Base-by-base conservation (phyloP, 2,329 filamentous ascomycete species). In the Fusarium sp. region DNA sequence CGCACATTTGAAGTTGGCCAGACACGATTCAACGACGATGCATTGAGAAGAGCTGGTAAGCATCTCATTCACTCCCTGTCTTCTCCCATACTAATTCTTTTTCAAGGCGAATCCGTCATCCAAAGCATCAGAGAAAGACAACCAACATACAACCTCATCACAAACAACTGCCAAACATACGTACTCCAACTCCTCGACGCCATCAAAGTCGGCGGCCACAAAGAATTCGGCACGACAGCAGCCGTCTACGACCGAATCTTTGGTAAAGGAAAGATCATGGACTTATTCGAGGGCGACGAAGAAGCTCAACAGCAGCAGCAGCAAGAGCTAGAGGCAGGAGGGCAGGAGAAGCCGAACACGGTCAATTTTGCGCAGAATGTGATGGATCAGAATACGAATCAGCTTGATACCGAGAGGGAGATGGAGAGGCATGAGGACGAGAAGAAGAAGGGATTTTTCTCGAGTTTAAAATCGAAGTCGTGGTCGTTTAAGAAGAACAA, bases 161-260 rank as follows among this genome's bases (percentile, higher is more conserved):
- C 81, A 67, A 89, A 89, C 75, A 89, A 89, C 76, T 89, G 87
- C 75, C 87, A 89, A 70, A 88, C 85, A 20, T 89, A 86, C 63
- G 87, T 85, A 0, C 73, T 87, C 16, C 78, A 82, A 46, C 77
- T 88, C 16, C 82, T 89, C 10, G 85, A 88, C 61, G 84, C 85
- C 30, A 86, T 89, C 61, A 85, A 87, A 63, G 80, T 85, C 15
- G 84, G 85, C 9, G 78, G 81, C 15, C 82, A 83, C 61, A 83
- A 81, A 45, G 81, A 88, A 50, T 88, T 89, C 44, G 86, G 82
- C 40, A 88, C 86, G 5, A 87, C 81, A 1, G 81, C 86, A 40
- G 84, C 83, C 24, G 83, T 89, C 6, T 88, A 88, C 63, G 82
- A 88, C 67, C 79, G 82, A 11, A 79, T 86, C 0, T 83, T 83